phyloP scores from a whole-genome alignment of 352 stramenopile species.

The Pythium dissotocum region DNA sequence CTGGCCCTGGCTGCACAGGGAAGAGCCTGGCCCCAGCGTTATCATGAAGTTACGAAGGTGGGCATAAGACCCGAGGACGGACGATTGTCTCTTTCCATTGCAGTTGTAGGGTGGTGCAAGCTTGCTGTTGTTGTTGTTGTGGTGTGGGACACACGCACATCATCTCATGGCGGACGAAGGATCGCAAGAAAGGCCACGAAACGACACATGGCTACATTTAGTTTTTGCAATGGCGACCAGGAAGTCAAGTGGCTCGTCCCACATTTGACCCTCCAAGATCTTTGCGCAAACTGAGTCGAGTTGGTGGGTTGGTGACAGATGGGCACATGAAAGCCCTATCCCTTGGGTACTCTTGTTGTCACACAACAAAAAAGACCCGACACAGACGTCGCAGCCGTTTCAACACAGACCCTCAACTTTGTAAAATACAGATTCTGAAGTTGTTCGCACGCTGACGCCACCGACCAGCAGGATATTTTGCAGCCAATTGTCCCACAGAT shows the following conservation, averaged over 20 bases:
- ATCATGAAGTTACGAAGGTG: too few species aligned
- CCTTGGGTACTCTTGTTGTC: constrained; percentile 4
- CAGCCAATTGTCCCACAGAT: neutral
- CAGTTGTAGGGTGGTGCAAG: too few species aligned
- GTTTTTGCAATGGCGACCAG: neutral
- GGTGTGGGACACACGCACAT: too few species aligned
- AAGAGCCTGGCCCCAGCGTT: too few species aligned
- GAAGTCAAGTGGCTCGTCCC: neutral
- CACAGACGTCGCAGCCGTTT: constrained; percentile 9
- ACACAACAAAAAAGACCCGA: constrained; percentile 3
- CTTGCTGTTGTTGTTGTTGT: too few species aligned
- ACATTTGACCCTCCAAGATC: neutral
- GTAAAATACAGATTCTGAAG: neutral
- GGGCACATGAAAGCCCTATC: neutral
- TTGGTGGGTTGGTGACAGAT: neutral
- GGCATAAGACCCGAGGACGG: too few species aligned
- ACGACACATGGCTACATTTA: constrained; percentile 2
- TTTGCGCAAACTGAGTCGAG: constrained; percentile 1
- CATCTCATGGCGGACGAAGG: too few species aligned
- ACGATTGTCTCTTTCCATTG: neutral
- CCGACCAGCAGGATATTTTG: constrained; percentile 1
- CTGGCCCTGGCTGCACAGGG: too few species aligned
- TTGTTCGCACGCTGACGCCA: neutral
- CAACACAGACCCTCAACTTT: neutral
- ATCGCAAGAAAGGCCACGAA: neutral